A percentile compares a stretch with the other conserved stretches of the same genome.
These are phyloP conservation scores for Quercus phellos DNA, from an alignment of 331 rosid species.

Conservation along the genomic window DNA sequence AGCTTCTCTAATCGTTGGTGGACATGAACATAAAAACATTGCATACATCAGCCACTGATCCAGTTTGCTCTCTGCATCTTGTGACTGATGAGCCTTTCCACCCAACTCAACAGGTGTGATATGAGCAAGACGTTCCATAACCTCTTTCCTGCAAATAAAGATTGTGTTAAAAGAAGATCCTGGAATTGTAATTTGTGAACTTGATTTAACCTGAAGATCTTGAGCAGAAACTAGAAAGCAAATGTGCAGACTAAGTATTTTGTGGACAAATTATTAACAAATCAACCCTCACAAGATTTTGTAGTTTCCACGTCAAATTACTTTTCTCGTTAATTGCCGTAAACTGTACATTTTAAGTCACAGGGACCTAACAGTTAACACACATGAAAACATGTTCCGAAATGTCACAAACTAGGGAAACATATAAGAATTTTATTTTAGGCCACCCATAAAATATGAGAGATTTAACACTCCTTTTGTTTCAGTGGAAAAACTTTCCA, in stretches of 20 bases:
- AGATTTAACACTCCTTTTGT: too few relatives aligned
- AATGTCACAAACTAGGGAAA: neutral
- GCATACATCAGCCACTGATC: constrained; percentile 99
- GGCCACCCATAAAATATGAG: neutral
- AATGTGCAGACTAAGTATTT: constrained; percentile 10
- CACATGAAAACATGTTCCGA: neutral
- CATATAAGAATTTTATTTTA: neutral
- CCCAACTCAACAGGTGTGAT: constrained; percentile 93
- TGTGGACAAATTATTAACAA: neutral
- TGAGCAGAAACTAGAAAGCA: constrained; percentile 9
- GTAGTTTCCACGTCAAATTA: neutral
- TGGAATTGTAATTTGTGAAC: neutral
- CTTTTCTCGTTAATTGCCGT: neutral
- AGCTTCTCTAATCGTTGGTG: constrained; percentile 72
- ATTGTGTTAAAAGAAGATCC: constrained; percentile 11
- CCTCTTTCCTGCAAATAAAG: constrained; percentile 75
- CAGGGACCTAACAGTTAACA: neutral
- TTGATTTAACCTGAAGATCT: neutral
- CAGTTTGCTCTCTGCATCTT: constrained; percentile 88
- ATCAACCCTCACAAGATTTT: neutral
- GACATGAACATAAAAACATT: constrained; percentile 90
- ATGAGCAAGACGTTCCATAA: constrained; percentile 87
- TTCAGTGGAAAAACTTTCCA: too few relatives aligned
- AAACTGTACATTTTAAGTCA: neutral
- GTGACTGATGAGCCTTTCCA: constrained; percentile 91